A percentile compares a stretch with the other conserved stretches of the same genome.
Conservation (phyloP, 305 asterid species). For the Salvia sclarea region DNA sequence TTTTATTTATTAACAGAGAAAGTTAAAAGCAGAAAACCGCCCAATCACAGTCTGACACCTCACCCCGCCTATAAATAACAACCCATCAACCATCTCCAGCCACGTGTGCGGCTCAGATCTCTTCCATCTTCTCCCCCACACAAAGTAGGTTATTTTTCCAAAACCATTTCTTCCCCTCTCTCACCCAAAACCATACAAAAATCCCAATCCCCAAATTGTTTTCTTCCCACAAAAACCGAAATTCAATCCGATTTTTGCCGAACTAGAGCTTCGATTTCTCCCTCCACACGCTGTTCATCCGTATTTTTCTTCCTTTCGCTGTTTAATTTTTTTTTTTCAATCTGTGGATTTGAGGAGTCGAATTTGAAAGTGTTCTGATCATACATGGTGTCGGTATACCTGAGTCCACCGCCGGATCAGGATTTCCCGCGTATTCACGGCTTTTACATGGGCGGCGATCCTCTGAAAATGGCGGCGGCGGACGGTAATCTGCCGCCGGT, state of each 20-base stretch:
- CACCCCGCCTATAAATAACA: constrained; percentile 21
- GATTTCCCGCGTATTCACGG: constrained; percentile 39
- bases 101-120: constrained; percentile 63
- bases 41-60: constrained; percentile 34
- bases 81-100: constrained; percentile 1
- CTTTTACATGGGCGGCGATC: constrained; percentile 44
- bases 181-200: constrained; percentile 26
- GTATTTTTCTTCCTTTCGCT: not conserved
- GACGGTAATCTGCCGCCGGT: constrained; percentile 25
- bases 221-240: not conserved
- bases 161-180: constrained; percentile 9
- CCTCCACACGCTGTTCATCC: not conserved
- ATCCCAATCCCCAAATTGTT: not conserved
- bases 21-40: not conserved
- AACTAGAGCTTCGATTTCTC: not conserved
- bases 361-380: constrained; percentile 12
- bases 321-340: not conserved
- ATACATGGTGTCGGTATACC: constrained; percentile 78
- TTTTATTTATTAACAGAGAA: no score
- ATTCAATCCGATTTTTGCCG: not conserved
- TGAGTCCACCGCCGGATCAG: constrained; percentile 56
- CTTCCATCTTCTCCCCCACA: constrained; percentile 29
- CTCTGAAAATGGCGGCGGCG: constrained; percentile 40
- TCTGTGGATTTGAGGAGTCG: constrained; percentile 2
- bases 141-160: constrained; percentile 42